A percentile compares a stretch with the other conserved stretches of the same genome.
Evolutionary conservation across 2,329 filamentous ascomycete species (phyloP).

Genomic region (Chaetomium globosum): DNA sequence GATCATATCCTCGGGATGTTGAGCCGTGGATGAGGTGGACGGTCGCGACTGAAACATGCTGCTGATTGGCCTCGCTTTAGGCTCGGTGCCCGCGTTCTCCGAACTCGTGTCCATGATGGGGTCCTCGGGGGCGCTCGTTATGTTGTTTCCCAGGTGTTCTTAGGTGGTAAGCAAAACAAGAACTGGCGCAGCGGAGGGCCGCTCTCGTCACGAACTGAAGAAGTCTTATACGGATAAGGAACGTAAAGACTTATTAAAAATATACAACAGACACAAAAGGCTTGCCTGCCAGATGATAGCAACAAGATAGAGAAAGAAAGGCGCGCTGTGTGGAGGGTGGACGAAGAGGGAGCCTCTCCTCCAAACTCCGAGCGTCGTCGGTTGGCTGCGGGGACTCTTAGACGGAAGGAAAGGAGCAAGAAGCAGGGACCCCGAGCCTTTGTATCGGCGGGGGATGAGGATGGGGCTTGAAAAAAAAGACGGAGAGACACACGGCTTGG

Average conservation of each 20-base stretch:
- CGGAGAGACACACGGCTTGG: slow-evolving; percentile 17
- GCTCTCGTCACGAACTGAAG: neutral
- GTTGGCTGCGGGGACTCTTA: neutral
- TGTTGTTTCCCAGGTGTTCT: neutral
- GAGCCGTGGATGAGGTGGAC: slow-evolving; percentile 36
- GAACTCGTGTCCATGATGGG: slow-evolving; percentile 3
- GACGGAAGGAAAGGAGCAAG: slow-evolving; percentile 2
- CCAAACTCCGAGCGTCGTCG: slow-evolving; percentile 12
- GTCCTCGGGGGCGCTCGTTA: neutral
- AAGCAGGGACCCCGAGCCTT: neutral
- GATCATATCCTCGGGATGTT: slow-evolving; percentile 45
- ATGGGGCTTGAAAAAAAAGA: slow-evolving; percentile 13
- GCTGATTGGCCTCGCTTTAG: slow-evolving; percentile 2
- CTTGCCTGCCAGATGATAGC: neutral
- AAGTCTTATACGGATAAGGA: neutral
- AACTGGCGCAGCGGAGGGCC: neutral
- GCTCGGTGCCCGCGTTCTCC: slow-evolving; percentile 18
- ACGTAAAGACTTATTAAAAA: neutral
- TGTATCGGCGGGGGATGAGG: neutral
- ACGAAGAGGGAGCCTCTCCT: slow-evolving; percentile 20
- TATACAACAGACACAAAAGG: neutral
- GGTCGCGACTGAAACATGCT: slow-evolving; percentile 19
- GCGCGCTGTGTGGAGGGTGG: slow-evolving; percentile 4
- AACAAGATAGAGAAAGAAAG: neutral
- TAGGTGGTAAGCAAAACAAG: neutral